phyloP scores from a whole-genome alignment of 179 eudicot species.

The Drosera spatulata region DNA sequence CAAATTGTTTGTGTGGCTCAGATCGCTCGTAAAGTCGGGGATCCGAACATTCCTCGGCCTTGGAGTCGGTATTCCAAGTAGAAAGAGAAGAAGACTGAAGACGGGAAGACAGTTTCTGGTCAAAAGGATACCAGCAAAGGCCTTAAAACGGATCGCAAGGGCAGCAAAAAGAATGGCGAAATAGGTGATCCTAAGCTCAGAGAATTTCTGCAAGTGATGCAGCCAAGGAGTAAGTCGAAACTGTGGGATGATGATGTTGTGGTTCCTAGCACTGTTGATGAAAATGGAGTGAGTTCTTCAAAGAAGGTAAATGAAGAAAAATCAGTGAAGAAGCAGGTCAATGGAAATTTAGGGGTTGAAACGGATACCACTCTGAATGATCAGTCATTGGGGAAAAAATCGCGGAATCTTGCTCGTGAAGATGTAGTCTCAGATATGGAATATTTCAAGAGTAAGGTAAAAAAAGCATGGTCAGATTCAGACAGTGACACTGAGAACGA shows the following conservation, averaged over 20 bases:
- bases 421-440: conserved; percentile 60
- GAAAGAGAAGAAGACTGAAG: conserved; percentile 36
- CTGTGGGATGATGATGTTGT: conserved; percentile 80
- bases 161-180: conserved; percentile 12
- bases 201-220: conserved; percentile 75
- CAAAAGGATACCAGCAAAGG: conserved; percentile 9
- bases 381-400: conserved; percentile 13
- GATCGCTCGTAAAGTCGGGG: conserved; percentile 82
- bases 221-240: conserved; percentile 62
- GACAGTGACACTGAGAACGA: conserved; percentile 38
- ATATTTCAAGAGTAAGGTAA: conserved; percentile 71
- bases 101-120: conserved; percentile 20
- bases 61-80: conserved; percentile 78
- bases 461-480: conserved; percentile 80
- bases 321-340: conserved; percentile 4
- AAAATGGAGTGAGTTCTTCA: conserved; percentile 12
- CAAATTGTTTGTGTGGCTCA: conserved; percentile 3
- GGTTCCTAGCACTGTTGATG: conserved; percentile 23
- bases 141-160: conserved; percentile 15
- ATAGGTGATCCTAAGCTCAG: conserved; percentile 46
- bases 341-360: conserved; percentile 18
- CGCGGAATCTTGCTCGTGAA: conserved; percentile 18
- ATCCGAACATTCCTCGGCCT: conserved; percentile 72
- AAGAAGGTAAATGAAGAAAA: conserved; percentile 16
- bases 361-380: conserved; percentile 13